phyloP scores from a whole-genome alignment of 129 eudicot genomes.

The Saposhnikovia divaricata region DNA sequence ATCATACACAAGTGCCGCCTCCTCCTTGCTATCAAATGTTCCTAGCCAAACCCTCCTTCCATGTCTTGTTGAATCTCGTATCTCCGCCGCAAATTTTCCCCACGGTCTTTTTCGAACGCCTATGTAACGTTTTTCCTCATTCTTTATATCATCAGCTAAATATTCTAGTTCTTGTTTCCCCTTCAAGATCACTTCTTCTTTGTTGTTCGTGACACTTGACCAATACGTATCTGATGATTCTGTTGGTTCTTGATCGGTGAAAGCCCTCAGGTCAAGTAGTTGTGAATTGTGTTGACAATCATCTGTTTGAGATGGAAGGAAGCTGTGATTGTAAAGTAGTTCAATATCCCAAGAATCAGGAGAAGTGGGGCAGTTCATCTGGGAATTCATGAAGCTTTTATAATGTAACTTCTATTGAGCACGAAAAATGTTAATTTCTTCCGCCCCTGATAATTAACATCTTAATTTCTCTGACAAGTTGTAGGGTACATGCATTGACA shows the following conservation, averaged over 20 bases:
- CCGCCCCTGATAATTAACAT: no score
- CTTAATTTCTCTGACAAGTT: no score
- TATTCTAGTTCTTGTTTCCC: background rate
- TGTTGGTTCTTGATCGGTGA: slow-evolving; percentile 23
- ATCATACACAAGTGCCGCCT: slow-evolving; percentile 41
- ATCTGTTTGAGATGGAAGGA: no score
- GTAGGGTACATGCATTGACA: no score
- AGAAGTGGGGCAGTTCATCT: no score
- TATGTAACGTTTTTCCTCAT: slow-evolving; percentile 35
- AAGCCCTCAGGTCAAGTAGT: background rate
- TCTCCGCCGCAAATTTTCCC: slow-evolving; percentile 89
- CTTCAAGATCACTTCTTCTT: slow-evolving; percentile 16
- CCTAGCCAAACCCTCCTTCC: slow-evolving; percentile 48
- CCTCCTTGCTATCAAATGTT: slow-evolving; percentile 41
- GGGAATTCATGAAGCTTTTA: no score
- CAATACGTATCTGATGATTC: slow-evolving; percentile 19
- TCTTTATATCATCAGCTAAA: background rate
- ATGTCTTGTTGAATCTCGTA: slow-evolving; percentile 40
- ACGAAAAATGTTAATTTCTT: no score
- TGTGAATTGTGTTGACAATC: no score
- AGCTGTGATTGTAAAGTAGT: no score
- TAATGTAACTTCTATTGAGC: no score
- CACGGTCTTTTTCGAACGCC: slow-evolving; percentile 86
- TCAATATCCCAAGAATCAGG: no score
- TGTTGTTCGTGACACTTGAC: background rate